These are phyloP conservation scores for Garcileccinum viscosum DNA, from an alignment of 1,284 basidiomycete species.

Conservation along the genomic window DNA sequence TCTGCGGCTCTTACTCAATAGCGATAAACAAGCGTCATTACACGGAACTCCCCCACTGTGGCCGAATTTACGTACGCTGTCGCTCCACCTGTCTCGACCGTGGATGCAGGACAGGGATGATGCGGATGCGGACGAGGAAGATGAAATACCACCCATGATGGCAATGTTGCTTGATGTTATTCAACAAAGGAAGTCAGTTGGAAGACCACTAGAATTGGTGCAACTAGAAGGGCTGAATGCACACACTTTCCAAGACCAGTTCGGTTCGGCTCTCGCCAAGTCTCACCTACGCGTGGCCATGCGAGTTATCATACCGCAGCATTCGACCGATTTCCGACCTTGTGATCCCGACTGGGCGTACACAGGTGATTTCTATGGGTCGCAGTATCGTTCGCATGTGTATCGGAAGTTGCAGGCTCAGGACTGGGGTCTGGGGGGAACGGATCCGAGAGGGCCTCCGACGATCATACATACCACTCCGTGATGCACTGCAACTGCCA, in stretches of 20 bases:
- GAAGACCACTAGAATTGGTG: slow-evolving; percentile 29
- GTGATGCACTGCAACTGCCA: slow-evolving; percentile 16
- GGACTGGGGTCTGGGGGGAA: slow-evolving; percentile 32
- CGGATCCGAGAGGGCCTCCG: slow-evolving; percentile 33
- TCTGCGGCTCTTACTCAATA: slow-evolving; percentile 40
- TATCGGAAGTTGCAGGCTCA: slow-evolving; percentile 39
- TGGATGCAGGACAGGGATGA: slow-evolving; percentile 41
- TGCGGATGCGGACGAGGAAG: slow-evolving; percentile 37
- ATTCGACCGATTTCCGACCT: slow-evolving; percentile 26
- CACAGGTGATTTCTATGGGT: slow-evolving; percentile 36
- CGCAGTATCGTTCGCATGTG: slow-evolving; percentile 38
- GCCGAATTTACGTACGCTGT: slow-evolving; percentile 38
- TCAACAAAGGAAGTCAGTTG: slow-evolving; percentile 40
- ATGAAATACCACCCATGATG: slow-evolving; percentile 38
- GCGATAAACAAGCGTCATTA: slow-evolving; percentile 41
- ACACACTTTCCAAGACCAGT: slow-evolving; percentile 35
- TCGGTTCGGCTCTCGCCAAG: slow-evolving; percentile 32
- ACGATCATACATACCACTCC: slow-evolving; percentile 35
- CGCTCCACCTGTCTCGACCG: slow-evolving; percentile 33
- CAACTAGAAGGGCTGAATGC: slow-evolving; percentile 36
- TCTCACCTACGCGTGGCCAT: slow-evolving; percentile 35
- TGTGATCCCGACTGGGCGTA: slow-evolving; percentile 36
- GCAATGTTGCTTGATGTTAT: slow-evolving; percentile 39
- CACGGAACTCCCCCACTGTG: slow-evolving; percentile 38
- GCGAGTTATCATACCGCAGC: slow-evolving; percentile 26